Evolutionary conservation across 768 basidiomycete genomes (phyloP).

Genomic region (Mycena polygramma): DNA sequence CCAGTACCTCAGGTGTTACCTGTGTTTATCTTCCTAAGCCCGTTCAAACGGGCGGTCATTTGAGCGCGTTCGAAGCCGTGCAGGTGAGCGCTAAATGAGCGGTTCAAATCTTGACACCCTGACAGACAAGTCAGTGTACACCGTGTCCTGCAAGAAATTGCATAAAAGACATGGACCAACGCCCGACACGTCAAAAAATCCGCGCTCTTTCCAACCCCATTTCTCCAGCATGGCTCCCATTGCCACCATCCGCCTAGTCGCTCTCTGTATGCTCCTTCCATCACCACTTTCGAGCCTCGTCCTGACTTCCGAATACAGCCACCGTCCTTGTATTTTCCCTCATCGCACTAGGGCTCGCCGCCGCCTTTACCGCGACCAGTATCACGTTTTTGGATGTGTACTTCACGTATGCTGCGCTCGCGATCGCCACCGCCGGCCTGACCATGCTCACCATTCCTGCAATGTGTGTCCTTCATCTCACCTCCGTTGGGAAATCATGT

Average conservation of each 20-base stretch:
- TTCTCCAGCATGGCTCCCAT: neutral
- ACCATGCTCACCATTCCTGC: conserved; percentile 21
- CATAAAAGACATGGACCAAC: no score
- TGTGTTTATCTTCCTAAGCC: no score
- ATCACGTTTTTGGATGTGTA: neutral
- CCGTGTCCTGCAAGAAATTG: no score
- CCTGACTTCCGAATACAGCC: neutral
- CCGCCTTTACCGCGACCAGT: conserved; percentile 4
- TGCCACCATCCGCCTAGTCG: conserved; percentile 1
- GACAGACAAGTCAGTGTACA: no score
- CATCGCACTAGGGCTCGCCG: conserved; percentile 5
- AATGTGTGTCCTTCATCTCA: conserved; percentile 4
- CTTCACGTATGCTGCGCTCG: conserved; percentile 24
- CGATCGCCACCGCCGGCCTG: conserved; percentile 24
- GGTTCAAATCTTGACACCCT: no score
- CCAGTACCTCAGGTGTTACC: no score
- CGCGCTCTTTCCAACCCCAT: no score
- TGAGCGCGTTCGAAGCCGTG: no score
- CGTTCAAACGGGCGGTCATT: no score
- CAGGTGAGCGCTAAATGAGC: no score
- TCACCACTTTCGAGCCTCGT: neutral
- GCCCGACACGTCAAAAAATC: no score
- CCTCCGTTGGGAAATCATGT: neutral
- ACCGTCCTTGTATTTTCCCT: neutral
- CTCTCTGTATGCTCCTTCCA: neutral